phyloP scores from a whole-genome alignment of 83 land plant genomes.

The Thuja plicata region DNA sequence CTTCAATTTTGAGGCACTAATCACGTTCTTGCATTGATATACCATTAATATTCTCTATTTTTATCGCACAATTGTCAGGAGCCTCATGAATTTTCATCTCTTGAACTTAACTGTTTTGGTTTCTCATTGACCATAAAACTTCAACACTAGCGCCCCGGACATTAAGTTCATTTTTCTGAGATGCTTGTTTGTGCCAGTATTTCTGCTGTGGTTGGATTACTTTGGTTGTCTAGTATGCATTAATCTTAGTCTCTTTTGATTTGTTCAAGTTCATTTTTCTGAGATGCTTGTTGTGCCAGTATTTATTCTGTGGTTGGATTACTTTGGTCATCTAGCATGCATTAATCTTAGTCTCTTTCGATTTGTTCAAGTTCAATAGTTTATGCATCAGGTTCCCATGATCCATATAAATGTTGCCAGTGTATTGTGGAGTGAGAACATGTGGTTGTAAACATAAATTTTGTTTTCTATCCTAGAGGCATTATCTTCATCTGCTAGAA shows the following conservation, averaged over 20 bases:
- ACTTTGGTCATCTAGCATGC: background rate
- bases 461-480: background rate
- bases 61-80: background rate
- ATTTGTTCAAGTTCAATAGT: background rate
- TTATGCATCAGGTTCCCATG: background rate
- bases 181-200: background rate
- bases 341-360: background rate
- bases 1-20: background rate
- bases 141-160: background rate
- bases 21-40: background rate
- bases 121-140: background rate
- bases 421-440: background rate
- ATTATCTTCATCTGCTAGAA: background rate
- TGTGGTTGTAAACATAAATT: background rate
- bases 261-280: no score
- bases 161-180: background rate
- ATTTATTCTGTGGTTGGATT: background rate
- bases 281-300: background rate
- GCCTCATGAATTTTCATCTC: background rate
- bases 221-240: background rate
- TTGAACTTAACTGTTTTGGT: background rate
- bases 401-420: background rate
- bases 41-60: background rate
- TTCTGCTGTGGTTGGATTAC: background rate
- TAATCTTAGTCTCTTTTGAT: background rate